Percentiles rank a stretch among this genome's conserved stretches.
phyloP scores from a whole-genome alignment of 805 yeast genomes.

The Starmera quercuum region DNA sequence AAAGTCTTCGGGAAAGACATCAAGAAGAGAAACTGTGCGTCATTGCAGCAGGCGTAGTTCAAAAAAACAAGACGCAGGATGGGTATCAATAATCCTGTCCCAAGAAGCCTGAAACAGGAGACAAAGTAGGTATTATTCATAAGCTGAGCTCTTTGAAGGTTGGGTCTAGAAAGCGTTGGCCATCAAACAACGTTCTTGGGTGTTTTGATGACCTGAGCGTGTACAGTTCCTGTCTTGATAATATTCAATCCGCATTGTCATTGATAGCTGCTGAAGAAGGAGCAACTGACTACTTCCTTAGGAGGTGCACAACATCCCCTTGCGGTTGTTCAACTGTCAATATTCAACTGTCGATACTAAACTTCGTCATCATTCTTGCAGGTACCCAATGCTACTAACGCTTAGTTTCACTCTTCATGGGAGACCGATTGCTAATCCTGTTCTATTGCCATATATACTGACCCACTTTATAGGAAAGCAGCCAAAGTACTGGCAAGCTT shows the following conservation, averaged over 20 bases:
- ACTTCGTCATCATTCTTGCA: too few relatives aligned
- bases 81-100: conserved; percentile 93
- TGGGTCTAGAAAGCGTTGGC: too few relatives aligned
- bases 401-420: background rate
- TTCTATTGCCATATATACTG: background rate
- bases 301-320: too few relatives aligned
- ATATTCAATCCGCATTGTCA: too few relatives aligned
- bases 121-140: conserved; percentile 78
- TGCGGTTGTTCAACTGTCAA: too few relatives aligned
- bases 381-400: background rate
- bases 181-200: too few relatives aligned
- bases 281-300: too few relatives aligned
- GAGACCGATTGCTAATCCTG: background rate
- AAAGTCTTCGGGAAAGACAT: background rate
- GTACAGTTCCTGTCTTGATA: too few relatives aligned
- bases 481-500: conserved; percentile 87
- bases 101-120: conserved; percentile 82
- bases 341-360: background rate
- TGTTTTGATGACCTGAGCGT: too few relatives aligned
- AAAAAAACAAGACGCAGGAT: conserved; percentile 22
- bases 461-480: conserved; percentile 79
- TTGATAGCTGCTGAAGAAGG: too few relatives aligned
- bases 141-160: too few relatives aligned
- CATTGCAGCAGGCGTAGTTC: too few relatives aligned
- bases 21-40: background rate